Percentiles rank a stretch among this genome's conserved stretches.
phyloP scores from a whole-genome alignment of 805 yeast species.

The Myxozyma geophila region DNA sequence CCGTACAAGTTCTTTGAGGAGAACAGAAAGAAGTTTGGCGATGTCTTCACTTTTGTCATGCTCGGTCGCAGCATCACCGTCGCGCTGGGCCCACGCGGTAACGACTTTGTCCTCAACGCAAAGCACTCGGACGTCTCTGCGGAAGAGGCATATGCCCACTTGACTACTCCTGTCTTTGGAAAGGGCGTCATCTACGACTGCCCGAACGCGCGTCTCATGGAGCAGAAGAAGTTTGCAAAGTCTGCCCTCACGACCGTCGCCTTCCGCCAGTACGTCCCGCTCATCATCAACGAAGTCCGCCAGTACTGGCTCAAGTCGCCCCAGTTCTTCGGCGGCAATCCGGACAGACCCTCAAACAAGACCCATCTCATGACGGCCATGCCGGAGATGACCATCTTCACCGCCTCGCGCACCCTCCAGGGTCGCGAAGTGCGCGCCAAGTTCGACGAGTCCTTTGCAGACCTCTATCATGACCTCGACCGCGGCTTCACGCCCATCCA shows the following conservation, averaged over 20 bases:
- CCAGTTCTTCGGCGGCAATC: conserved; percentile 50
- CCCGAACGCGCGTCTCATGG: conserved; percentile 92
- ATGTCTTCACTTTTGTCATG: conserved; percentile 85
- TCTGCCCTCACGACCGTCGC: conserved; percentile 83
- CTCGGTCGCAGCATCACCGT: conserved; percentile 94
- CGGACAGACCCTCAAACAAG: conserved; percentile 42
- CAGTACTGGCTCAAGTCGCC: conserved; percentile 63
- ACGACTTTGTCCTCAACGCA: conserved; percentile 92
- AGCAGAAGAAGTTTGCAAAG: conserved; percentile 96
- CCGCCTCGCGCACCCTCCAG: conserved; percentile 88
- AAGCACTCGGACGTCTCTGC: conserved; percentile 89
- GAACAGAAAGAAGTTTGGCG: conserved; percentile 85
- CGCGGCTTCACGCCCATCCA: conserved; percentile 96
- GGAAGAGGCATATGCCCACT: conserved; percentile 91
- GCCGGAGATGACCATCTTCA: conserved; percentile 94
- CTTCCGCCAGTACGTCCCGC: conserved; percentile 84
- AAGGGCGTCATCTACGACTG: conserved; percentile 97
- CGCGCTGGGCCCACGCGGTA: conserved; percentile 95
- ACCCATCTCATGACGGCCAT: conserved; percentile 72
- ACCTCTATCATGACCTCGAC: conserved; percentile 86
- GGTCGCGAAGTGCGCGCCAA: conserved; percentile 90
- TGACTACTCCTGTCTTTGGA: conserved; percentile 99
- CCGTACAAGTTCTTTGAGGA: conserved; percentile 88
- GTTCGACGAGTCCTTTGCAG: conserved; percentile 82
- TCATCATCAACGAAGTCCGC: conserved; percentile 76